Percentiles rank a stretch among this genome's conserved stretches.
phyloP scores from a whole-genome alignment of 2,329 filamentous ascomycete species.

The Tolypocladium sp. region DNA sequence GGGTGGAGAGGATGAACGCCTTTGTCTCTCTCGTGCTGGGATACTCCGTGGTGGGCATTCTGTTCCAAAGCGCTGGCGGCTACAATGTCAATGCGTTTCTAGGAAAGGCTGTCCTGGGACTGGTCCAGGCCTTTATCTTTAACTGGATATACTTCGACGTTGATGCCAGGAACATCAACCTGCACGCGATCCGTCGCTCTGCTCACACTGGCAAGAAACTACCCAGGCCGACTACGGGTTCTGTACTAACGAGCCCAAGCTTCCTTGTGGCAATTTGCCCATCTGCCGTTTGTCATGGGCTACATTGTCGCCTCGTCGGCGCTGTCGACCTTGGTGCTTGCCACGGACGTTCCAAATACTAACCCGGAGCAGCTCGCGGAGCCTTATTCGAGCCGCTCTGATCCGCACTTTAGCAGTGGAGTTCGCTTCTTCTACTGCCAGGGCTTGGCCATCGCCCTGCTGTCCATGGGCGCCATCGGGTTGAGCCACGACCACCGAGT shows the following conservation, averaged over 20 bases:
- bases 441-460: slow-evolving; percentile 47
- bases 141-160: slow-evolving; percentile 59
- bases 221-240: not conserved
- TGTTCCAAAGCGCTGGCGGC: slow-evolving; percentile 43
- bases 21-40: slow-evolving; percentile 58
- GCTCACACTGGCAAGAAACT: slow-evolving; percentile 26
- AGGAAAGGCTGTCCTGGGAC: slow-evolving; percentile 51
- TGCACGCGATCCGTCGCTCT: slow-evolving; percentile 52
- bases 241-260: slow-evolving; percentile 19
- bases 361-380: slow-evolving; percentile 39
- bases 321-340: slow-evolving; percentile 48
- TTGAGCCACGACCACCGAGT: slow-evolving; percentile 46
- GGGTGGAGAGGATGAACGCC: slow-evolving; percentile 53
- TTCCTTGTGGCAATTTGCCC: slow-evolving; percentile 43
- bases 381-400: slow-evolving; percentile 37
- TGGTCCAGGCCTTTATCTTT: slow-evolving; percentile 48
- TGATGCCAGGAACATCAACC: slow-evolving; percentile 44
- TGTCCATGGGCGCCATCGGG: slow-evolving; percentile 46
- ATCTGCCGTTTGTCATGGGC: slow-evolving; percentile 54
- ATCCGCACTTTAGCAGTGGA: slow-evolving; percentile 38
- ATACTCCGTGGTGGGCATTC: slow-evolving; percentile 51
- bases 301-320: slow-evolving; percentile 52
- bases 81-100: slow-evolving; percentile 46
- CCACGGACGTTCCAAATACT: slow-evolving; percentile 41
- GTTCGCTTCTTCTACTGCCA: slow-evolving; percentile 56